Conservation (phyloP, 345 rosid species). For the Rhodamnia argentea region DNA sequence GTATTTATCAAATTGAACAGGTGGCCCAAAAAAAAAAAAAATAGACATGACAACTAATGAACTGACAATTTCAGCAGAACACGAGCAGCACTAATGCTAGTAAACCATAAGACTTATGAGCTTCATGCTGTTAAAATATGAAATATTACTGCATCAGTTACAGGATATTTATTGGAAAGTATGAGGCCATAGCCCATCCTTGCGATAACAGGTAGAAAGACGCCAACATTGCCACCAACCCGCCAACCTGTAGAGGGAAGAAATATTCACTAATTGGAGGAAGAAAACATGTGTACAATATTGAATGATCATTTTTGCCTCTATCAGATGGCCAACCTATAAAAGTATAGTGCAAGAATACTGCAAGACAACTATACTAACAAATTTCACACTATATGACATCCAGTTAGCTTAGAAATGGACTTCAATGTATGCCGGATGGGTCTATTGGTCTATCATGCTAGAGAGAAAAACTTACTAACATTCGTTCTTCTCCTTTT, state of each 20-base stretch:
- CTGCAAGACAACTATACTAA: background rate
- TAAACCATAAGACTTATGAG: background rate
- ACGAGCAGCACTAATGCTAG: background rate
- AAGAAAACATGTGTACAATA: background rate
- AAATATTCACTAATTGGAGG: background rate
- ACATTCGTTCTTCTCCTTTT: background rate
- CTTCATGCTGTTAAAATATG: background rate
- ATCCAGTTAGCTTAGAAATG: background rate
- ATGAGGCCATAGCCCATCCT: slow-evolving; percentile 88
- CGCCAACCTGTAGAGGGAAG: slow-evolving; percentile 59
- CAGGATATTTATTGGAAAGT: slow-evolving; percentile 93
- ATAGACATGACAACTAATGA: background rate
- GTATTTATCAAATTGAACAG: background rate
- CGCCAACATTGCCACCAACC: slow-evolving; percentile 79
- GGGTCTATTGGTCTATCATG: background rate
- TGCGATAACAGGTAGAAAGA: slow-evolving; percentile 84
- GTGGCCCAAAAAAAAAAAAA: background rate
- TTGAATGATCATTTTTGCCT: background rate
- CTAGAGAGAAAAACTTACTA: background rate
- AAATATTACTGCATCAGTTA: background rate
- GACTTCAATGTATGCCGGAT: background rate
- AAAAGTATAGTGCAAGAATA: background rate
- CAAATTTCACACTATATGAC: background rate
- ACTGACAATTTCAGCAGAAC: background rate
- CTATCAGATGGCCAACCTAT: background rate